A percentile compares a stretch with the other conserved stretches of the same genome.
phyloP scores from a whole-genome alignment of 2,329 filamentous ascomycete species.

The Saccharata proteae region DNA sequence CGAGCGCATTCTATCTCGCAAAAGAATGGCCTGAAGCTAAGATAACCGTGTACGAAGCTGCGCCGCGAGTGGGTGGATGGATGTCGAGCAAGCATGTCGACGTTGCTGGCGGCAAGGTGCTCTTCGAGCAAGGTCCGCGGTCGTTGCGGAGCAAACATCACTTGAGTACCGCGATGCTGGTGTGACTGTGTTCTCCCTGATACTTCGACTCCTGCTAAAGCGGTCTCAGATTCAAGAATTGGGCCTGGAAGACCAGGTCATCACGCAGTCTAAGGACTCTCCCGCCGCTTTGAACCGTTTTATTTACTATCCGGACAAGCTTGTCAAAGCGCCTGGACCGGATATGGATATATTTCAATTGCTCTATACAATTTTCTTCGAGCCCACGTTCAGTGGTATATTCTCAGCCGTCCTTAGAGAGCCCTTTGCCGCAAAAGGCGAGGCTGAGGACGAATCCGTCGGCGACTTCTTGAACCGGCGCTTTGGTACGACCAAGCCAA shows the following conservation, averaged over 20 bases:
- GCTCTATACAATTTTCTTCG: constrained; percentile 28
- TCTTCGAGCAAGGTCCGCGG: constrained; percentile 77
- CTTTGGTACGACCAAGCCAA: constrained; percentile 39
- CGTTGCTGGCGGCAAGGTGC: constrained; percentile 47
- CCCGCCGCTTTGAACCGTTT: constrained; percentile 54
- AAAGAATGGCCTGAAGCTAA: constrained; percentile 53
- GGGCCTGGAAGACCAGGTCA: constrained; percentile 43
- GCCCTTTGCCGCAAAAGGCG: constrained; percentile 14
- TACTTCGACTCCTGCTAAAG: not conserved
- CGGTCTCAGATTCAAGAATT: constrained; percentile 44
- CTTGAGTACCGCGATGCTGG: constrained; percentile 60
- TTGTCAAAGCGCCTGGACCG: constrained; percentile 47
- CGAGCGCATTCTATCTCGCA: constrained; percentile 56
- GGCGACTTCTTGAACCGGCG: constrained; percentile 50
- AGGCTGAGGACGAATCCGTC: constrained; percentile 56
- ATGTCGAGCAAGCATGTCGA: constrained; percentile 54
- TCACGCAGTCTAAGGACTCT: constrained; percentile 39
- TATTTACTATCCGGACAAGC: constrained; percentile 78
- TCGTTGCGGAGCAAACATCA: constrained; percentile 52
- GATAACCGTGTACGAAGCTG: constrained; percentile 72
- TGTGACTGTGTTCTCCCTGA: constrained; percentile 26
- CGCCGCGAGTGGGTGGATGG: constrained; percentile 68
- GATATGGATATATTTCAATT: constrained; percentile 16
- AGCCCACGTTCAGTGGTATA: constrained; percentile 45
- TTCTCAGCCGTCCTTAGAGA: constrained; percentile 26